Conservation (phyloP, 305 asterid species). For the Caryopteris hybrid region DNA sequence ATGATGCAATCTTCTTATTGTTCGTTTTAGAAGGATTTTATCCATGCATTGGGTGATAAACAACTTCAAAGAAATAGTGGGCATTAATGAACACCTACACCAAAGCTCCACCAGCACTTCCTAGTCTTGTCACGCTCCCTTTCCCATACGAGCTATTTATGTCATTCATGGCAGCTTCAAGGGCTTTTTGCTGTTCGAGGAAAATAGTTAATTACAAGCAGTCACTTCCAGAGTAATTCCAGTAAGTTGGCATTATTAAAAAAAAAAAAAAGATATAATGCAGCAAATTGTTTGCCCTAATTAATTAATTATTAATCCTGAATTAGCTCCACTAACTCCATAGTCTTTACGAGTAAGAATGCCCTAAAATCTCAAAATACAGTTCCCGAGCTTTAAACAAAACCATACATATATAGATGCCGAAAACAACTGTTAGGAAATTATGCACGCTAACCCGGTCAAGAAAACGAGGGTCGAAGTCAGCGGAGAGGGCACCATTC, state of each 20-base stretch:
- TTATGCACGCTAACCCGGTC: constrained; percentile 66
- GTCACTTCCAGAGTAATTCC: background rate
- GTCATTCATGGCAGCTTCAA: constrained; percentile 96
- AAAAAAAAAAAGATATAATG: background rate
- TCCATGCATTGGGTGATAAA: background rate
- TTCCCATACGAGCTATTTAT: constrained; percentile 94
- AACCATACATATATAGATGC: background rate
- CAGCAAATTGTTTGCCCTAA: background rate
- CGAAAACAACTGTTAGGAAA: background rate
- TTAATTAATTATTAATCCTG: background rate
- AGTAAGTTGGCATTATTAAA: background rate
- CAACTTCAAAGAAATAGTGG: background rate
- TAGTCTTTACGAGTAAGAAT: background rate
- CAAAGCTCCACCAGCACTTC: constrained; percentile 97
- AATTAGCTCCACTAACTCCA: background rate
- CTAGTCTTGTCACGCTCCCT: constrained; percentile 96
- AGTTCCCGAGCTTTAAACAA: background rate
- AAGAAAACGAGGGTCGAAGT: constrained; percentile 71
- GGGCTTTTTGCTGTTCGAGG: constrained; percentile 76
- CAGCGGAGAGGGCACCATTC: constrained; percentile 71
- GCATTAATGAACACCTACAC: constrained; percentile 54
- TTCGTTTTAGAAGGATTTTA: background rate
- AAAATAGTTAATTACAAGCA: constrained; percentile 10
- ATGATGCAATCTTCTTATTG: background rate
- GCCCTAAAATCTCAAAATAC: background rate